These are phyloP conservation scores for Schoenoplectus triqueter DNA, from an alignment of 202 grass and related monocot genomes.

Conservation along the genomic window DNA sequence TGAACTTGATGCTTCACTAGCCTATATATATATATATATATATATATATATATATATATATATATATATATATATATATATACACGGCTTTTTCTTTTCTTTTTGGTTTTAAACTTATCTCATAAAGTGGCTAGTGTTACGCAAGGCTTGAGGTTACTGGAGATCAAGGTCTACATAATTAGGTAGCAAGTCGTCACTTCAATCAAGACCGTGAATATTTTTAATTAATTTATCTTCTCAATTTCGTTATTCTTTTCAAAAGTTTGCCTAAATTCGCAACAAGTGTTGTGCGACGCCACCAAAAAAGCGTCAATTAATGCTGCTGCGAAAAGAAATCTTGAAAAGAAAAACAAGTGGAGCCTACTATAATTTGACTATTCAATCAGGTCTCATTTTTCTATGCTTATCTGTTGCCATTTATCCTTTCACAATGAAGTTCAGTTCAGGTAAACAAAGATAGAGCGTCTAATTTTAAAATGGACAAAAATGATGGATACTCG, in stretches of 20 bases:
- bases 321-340: background rate
- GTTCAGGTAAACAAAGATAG: background rate
- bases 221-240: constrained; percentile 1
- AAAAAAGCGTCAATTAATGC: constrained; percentile 17
- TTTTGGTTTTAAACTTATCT: too few relatives aligned
- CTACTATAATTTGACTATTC: constrained; percentile 19
- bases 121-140: background rate
- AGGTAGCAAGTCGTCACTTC: constrained; percentile 10
- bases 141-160: background rate
- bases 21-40: too few relatives aligned
- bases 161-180: constrained; percentile 11
- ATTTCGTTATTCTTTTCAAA: constrained; percentile 9
- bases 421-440: background rate
- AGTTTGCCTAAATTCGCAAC: background rate
- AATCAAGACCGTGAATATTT: background rate
- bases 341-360: background rate
- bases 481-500: background rate
- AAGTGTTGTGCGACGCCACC: constrained; percentile 11
- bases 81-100: too few relatives aligned
- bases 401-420: background rate
- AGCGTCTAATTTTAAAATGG: background rate
- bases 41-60: too few relatives aligned
- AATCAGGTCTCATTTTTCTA: background rate
- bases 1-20: too few relatives aligned
- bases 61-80: too few relatives aligned